Conservation (phyloP, 768 basidiomycete genomes). For the Tricholoma terreum region DNA sequence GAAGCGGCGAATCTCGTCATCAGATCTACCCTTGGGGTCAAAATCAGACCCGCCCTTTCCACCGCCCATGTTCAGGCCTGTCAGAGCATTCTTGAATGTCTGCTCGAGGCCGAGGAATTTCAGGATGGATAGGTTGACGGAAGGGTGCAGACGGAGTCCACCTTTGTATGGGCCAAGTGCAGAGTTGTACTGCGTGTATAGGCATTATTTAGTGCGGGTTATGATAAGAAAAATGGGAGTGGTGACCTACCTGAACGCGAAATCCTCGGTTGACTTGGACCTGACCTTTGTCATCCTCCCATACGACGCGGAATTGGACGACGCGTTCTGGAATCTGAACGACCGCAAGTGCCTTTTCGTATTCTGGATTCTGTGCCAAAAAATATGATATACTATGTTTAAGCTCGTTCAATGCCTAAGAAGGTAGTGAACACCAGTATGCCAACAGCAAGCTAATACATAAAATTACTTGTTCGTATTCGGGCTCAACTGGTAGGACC, state of each 20-base stretch:
- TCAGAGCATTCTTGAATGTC: conserved; percentile 78
- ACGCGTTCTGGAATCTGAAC: conserved; percentile 56
- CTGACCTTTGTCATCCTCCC: conserved; percentile 68
- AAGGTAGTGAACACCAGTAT: not conserved
- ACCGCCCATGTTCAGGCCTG: conserved; percentile 74
- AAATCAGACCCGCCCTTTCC: conserved; percentile 81
- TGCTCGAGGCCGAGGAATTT: conserved; percentile 86
- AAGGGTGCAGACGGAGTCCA: conserved; percentile 74
- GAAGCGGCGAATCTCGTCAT: conserved; percentile 71
- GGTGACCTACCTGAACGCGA: conserved; percentile 58
- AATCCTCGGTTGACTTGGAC: conserved; percentile 71
- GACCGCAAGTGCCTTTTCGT: conserved; percentile 64
- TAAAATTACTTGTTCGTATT: conserved; percentile 60
- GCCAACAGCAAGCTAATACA: not conserved
- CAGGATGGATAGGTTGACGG: conserved; percentile 78
- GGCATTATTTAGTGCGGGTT: not conserved
- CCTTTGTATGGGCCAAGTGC: conserved; percentile 79
- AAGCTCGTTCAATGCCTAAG: conserved; percentile 64
- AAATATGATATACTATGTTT: conserved; percentile 59
- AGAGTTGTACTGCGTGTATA: conserved; percentile 57
- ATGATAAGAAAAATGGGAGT: not conserved
- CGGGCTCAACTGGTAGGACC: conserved; percentile 56
- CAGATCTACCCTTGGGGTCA: conserved; percentile 78
- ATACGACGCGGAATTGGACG: conserved; percentile 70
- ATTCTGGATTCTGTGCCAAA: conserved; percentile 63